Base-by-base conservation (phyloP, 1,139 yeast species). In the Pichia sp. region DNA sequence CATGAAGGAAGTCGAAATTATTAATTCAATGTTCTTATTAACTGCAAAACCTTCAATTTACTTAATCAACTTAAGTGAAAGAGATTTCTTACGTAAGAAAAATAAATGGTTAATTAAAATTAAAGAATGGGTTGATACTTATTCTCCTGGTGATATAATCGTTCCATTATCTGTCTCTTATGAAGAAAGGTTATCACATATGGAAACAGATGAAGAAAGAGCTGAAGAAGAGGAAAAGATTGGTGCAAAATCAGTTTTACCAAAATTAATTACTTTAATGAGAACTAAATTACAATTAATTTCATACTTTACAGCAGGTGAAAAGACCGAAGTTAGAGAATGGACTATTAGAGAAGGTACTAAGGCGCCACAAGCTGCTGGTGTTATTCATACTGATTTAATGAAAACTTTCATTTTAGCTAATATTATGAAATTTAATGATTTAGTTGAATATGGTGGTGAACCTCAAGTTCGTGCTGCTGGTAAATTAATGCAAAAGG, bases 41-140 rank as follows among this genome's bases (percentile, higher is more conserved):
- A 90, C 98, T 45, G 98, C 98, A 62, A 91, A 93, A 76, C 96
- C 98, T 66, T 83, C 95, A 67, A 91, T 93, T 68, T 93, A 91
- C 76, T 82, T 93, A 70, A 87, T 95, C 68, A 93, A 93, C 77
- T 79, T 93, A 70, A 85, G 95, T 46, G 99, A 95, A 78, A 86
- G 77, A 65, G 99, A 95, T 72, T 93, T 85, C 74, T 79, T 90
- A 66, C 87, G 99, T 78, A 93, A 91, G 83, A 93, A 93, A 87
- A 93, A 95, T 80, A 93, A 93, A 84, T 87, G 89, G 72, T 78
- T 93, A 71, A 73, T 86, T 58, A 83, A 79, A 69, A 91, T 93
- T 72, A 93, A 93, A 77, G 91, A 91, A 77, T 93, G 99, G 99
- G 87, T 95, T 67, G 98, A 95, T 73, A 75, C 76, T 63, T 77